These are phyloP conservation scores for Ceratonia siliqua DNA, from an alignment of 306 rosid genomes.

Conservation along the genomic window DNA sequence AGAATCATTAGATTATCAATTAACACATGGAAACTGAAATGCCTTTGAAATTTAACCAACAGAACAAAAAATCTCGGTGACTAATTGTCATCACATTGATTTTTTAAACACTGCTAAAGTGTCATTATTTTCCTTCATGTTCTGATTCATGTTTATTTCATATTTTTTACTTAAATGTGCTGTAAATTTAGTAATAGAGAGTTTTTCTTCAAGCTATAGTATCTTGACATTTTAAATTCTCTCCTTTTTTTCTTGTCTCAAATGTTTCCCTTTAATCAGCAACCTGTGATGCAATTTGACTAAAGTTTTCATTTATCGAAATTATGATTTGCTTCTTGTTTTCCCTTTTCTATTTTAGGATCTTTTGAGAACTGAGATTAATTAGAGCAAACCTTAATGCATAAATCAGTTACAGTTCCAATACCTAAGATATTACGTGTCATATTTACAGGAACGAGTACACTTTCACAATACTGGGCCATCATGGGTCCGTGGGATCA, in stretches of 20 bases:
- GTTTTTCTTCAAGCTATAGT: background rate
- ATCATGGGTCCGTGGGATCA: constrained; percentile 59
- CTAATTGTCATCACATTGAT: constrained; percentile 1
- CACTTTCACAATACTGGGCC: constrained; percentile 80
- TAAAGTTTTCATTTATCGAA: background rate
- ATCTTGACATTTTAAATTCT: constrained; percentile 6
- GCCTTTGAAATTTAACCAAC: background rate
- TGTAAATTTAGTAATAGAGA: background rate
- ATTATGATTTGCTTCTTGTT: constrained; percentile 24
- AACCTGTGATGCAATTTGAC: constrained; percentile 3
- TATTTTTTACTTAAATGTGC: background rate
- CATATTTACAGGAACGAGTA: constrained; percentile 57
- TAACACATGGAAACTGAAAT: constrained; percentile 4
- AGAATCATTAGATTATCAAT: background rate
- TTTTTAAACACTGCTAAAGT: background rate
- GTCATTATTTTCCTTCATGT: constrained; percentile 7
- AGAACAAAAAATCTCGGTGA: background rate
- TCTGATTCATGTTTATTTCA: constrained; percentile 6
- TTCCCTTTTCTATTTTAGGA: background rate
- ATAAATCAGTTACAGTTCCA: constrained; percentile 12
- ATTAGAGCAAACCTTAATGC: background rate
- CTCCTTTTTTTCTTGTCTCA: background rate
- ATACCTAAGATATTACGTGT: constrained; percentile 15
- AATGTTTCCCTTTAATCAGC: constrained; percentile 1
- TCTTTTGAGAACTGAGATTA: background rate